Base-by-base conservation (phyloP, 345 rosid species). In the Sonneratia alba region DNA sequence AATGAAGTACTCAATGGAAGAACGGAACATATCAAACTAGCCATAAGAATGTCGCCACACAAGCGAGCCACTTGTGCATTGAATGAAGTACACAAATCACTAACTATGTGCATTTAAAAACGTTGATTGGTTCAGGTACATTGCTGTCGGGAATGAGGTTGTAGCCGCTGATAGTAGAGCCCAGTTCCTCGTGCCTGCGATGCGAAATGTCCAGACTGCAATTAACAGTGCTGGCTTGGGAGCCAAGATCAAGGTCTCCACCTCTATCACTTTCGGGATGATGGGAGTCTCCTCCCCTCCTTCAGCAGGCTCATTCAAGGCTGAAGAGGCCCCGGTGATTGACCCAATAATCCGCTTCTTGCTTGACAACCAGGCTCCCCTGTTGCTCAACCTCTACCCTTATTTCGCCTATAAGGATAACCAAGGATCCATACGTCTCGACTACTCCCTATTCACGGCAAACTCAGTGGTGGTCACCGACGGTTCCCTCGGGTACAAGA, bases 91-190 rank as follows among this genome's bases (percentile, higher is more conserved):
- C 45, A 42, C 45, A n/a, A 57, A 57, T 57, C 22, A 11, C 63
- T 57, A 22, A 57, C 63, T 24, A 42, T 42, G 6, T 9, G 45
- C 45, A 42, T 42, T 22, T 4, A 22, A 2, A 24, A 6, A n/a
- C 6, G 24, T 9, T 11, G 12, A 13, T 62, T 77, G 51, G 7
- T 84, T 88, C 78, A 72, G 79, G 22, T 88, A 88, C 75, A 73
- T 90, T 24, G 78, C 86, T 0, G 93, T 87, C 6, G 96, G 93
- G n/a, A 90, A 90, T 11, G 93, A 90, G 72, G 77, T 84, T 18
- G 51, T 79, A 24, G 85, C 87, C 0, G 63, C 75, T 4, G 72
- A 78, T 62, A 1, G 56, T 0, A 51, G 0, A 5, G 79, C 89
- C 2, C 79, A 55, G 6, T 53, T 19, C 53, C 83, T 87, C 12